A percentile compares a stretch with the other conserved stretches of the same genome.
phyloP scores from a whole-genome alignment of 2,329 filamentous ascomycete genomes.

The Colletotrichum destructivum region DNA sequence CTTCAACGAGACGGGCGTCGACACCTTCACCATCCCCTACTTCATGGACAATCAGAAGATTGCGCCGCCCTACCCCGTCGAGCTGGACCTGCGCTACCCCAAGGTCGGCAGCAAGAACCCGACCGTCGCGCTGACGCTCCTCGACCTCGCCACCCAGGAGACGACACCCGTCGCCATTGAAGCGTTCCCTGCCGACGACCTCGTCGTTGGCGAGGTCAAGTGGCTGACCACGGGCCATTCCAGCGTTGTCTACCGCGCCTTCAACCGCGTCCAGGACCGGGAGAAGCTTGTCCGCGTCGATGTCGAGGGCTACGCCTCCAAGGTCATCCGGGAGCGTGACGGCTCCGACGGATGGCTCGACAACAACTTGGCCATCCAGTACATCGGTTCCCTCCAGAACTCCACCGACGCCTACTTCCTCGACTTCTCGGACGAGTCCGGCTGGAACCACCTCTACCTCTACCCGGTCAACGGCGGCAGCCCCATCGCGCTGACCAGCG shows the following conservation, averaged over 20 bases:
- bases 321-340: slow-evolving; percentile 69
- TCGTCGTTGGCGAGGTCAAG: slow-evolving; percentile 77
- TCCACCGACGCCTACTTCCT: slow-evolving; percentile 68
- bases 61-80: slow-evolving; percentile 73
- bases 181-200: slow-evolving; percentile 71
- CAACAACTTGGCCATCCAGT: slow-evolving; percentile 69
- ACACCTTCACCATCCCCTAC: slow-evolving; percentile 76
- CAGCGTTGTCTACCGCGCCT: slow-evolving; percentile 75
- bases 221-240: slow-evolving; percentile 76
- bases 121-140: slow-evolving; percentile 72
- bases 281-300: slow-evolving; percentile 75
- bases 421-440: slow-evolving; percentile 76
- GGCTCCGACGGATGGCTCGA: slow-evolving; percentile 75
- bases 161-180: slow-evolving; percentile 65
- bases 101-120: slow-evolving; percentile 80
- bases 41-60: slow-evolving; percentile 73
- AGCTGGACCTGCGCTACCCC: slow-evolving; percentile 76
- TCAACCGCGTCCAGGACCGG: slow-evolving; percentile 77
- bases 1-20: slow-evolving; percentile 85
- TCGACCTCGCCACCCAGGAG: slow-evolving; percentile 65
- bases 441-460: slow-evolving; percentile 77
- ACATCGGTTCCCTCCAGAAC: slow-evolving; percentile 64
- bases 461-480: slow-evolving; percentile 71
- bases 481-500: slow-evolving; percentile 71
- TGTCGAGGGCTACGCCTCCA: slow-evolving; percentile 61